phyloP scores from a whole-genome alignment of 2,329 filamentous ascomycete genomes.

The Zopfia rhizophila region DNA sequence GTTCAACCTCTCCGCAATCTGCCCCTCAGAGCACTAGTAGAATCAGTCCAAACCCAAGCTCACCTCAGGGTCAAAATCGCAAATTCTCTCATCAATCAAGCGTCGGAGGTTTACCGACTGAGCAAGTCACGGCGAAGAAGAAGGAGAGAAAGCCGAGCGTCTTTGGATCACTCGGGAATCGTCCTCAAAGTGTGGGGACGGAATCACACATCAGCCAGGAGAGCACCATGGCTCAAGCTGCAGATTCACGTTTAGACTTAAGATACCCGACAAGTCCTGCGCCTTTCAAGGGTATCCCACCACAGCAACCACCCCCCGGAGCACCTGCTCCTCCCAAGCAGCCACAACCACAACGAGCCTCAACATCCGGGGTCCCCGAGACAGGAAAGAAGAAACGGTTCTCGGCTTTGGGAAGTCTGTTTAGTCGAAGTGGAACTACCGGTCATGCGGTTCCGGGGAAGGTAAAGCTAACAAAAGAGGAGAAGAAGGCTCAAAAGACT shows the following conservation, averaged over 20 bases:
- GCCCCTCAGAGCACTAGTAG: slow-evolving; percentile 12
- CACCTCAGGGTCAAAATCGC: slow-evolving; percentile 20
- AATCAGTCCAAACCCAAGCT: slow-evolving; percentile 20
- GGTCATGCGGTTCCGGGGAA: slow-evolving; percentile 37
- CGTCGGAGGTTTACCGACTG: slow-evolving; percentile 32
- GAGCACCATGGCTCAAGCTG: slow-evolving; percentile 40
- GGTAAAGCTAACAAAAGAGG: slow-evolving; percentile 50
- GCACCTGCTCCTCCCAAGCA: slow-evolving; percentile 18
- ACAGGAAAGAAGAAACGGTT: slow-evolving; percentile 57
- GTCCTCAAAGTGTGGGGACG: slow-evolving; percentile 38
- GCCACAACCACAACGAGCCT: slow-evolving; percentile 23
- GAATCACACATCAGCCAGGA: slow-evolving; percentile 43
- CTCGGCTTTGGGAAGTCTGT: slow-evolving; percentile 56
- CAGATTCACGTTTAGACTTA: slow-evolving; percentile 40
- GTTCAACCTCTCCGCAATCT: slow-evolving; percentile 8
- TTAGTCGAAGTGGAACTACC: slow-evolving; percentile 51
- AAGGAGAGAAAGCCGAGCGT: slow-evolving; percentile 27
- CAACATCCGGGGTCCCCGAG: slow-evolving; percentile 31
- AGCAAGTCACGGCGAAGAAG: slow-evolving; percentile 26
- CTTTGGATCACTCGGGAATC: slow-evolving; percentile 22
- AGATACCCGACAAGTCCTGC: slow-evolving; percentile 34
- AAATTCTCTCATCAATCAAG: slow-evolving; percentile 38
- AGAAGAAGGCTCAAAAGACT: slow-evolving; percentile 47
- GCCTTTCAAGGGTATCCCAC: slow-evolving; percentile 35
- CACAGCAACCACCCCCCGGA: slow-evolving; percentile 28